Evolutionary conservation across 108 stramenopile species (phyloP).

Genomic region (Thalassiosira profunda): DNA sequence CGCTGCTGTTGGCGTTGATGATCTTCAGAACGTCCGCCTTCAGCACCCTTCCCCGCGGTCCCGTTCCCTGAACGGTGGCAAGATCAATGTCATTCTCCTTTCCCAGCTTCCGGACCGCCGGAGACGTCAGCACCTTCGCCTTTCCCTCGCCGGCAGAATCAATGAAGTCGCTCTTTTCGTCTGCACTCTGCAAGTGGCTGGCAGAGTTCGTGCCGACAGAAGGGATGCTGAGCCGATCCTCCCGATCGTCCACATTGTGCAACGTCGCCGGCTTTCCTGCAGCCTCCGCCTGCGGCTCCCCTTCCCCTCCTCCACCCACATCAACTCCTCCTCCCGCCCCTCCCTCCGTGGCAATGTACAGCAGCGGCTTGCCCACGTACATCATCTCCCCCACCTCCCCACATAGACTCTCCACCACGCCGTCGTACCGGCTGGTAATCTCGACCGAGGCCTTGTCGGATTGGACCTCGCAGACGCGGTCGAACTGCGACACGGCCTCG

Average conservation of each 20-base stretch:
- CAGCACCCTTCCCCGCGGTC: conserved; percentile 92
- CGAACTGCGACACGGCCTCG: conserved; percentile 92
- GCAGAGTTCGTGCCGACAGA: conserved; percentile 40
- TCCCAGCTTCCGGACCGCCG: conserved; percentile 96
- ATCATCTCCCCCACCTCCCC: conserved; percentile 91
- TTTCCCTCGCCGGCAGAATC: neutral
- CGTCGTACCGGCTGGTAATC: conserved; percentile 96
- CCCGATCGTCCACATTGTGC: conserved; percentile 45
- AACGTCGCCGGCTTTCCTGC: conserved; percentile 23
- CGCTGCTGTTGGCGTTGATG: conserved; percentile 32
- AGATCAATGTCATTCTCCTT: conserved; percentile 91
- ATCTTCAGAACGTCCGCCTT: conserved; percentile 92
- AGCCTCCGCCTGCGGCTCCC: neutral
- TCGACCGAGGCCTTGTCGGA: conserved; percentile 99
- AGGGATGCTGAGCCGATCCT: conserved; percentile 55
- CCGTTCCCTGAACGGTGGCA: conserved; percentile 75
- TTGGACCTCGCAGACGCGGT: conserved; percentile 97
- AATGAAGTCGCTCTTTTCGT: conserved; percentile 21
- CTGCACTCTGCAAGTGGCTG: no score
- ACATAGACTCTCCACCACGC: conserved; percentile 70
- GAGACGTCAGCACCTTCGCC: conserved; percentile 91
- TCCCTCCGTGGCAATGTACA: conserved; percentile 66
- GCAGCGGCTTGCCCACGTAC: conserved; percentile 78
- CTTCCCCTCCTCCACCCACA: neutral
- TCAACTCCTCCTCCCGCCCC: no score